A percentile compares a stretch with the other conserved stretches of the same genome.
These are phyloP conservation scores for Gamsiella multidivaricata DNA, from an alignment of 192 early-diverging fungal genomes.

Conservation along the genomic window DNA sequence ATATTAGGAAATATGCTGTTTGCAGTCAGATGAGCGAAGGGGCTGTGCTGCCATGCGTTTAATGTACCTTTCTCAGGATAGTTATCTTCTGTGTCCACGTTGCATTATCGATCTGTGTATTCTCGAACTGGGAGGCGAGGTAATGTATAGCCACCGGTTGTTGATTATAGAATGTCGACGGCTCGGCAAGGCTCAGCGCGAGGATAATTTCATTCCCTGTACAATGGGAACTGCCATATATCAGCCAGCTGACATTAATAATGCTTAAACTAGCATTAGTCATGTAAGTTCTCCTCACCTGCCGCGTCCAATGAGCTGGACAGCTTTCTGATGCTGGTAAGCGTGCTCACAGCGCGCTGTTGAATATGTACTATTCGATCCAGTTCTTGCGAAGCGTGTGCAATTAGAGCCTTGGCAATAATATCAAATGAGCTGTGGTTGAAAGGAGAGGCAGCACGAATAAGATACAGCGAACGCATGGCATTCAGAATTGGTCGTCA, in stretches of 20 bases:
- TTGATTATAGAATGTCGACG: constrained; percentile 20
- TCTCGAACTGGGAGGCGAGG: constrained; percentile 37
- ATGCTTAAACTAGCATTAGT: too few relatives aligned
- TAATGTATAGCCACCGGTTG: constrained; percentile 40
- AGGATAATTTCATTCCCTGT: constrained; percentile 54
- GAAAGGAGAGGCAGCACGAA: background rate
- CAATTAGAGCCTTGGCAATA: constrained; percentile 22
- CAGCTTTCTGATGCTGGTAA: constrained; percentile 4
- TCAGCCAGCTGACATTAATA: too few relatives aligned
- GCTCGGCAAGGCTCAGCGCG: constrained; percentile 31
- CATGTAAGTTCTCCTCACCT: too few relatives aligned
- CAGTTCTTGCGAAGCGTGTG: background rate
- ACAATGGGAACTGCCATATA: too few relatives aligned
- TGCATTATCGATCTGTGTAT: constrained; percentile 5
- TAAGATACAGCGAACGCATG: too few relatives aligned
- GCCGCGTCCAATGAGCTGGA: background rate
- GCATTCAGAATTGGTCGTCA: too few relatives aligned
- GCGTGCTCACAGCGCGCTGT: constrained; percentile 8
- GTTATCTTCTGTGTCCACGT: constrained; percentile 8
- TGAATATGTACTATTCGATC: constrained; percentile 14
- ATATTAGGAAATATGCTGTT: constrained; percentile 10
- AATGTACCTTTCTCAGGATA: constrained; percentile 27
- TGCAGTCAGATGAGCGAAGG: too few relatives aligned
- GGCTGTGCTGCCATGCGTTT: too few relatives aligned
- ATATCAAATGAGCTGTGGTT: constrained; percentile 37